Percentiles rank a stretch among this genome's conserved stretches.
Evolutionary conservation across 2,329 filamentous ascomycete species (phyloP).

Genomic region (Aspergillus brunneoviolaceus): DNA sequence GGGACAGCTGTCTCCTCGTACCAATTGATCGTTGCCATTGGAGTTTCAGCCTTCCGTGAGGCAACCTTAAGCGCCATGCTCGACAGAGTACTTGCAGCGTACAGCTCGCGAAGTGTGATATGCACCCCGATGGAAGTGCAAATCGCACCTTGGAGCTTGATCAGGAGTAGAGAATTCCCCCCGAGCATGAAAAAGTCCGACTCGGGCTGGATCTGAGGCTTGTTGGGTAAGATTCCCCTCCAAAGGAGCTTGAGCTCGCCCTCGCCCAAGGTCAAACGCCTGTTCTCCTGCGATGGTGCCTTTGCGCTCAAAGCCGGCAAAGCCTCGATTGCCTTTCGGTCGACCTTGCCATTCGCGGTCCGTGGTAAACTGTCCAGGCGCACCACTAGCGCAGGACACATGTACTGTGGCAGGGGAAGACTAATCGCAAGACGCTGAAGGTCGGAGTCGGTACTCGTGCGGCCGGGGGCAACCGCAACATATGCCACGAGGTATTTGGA

Average conservation of each 20-base stretch:
- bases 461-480: not conserved
- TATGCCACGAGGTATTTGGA: not conserved
- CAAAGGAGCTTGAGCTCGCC: slow-evolving; percentile 24
- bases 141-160: slow-evolving; percentile 30
- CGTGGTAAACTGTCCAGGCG: not conserved
- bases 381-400: not conserved
- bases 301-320: not conserved
- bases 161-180: slow-evolving; percentile 37
- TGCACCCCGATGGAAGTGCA: slow-evolving; percentile 19
- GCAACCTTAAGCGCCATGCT: slow-evolving; percentile 7
- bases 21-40: slow-evolving; percentile 10
- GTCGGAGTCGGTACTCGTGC: not conserved
- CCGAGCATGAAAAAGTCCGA: slow-evolving; percentile 37
- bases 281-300: not conserved
- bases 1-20: slow-evolving; percentile 7
- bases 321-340: not conserved
- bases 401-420: not conserved
- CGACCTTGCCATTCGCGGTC: not conserved
- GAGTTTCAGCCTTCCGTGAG: not conserved
- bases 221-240: slow-evolving; percentile 14
- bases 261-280: slow-evolving; percentile 2
- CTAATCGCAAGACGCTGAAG: not conserved
- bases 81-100: not conserved
- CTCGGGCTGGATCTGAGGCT: not conserved
- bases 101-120: slow-evolving; percentile 1